phyloP scores from a whole-genome alignment of 495 filamentous ascomycete species.

The Pyrenula massariospora region DNA sequence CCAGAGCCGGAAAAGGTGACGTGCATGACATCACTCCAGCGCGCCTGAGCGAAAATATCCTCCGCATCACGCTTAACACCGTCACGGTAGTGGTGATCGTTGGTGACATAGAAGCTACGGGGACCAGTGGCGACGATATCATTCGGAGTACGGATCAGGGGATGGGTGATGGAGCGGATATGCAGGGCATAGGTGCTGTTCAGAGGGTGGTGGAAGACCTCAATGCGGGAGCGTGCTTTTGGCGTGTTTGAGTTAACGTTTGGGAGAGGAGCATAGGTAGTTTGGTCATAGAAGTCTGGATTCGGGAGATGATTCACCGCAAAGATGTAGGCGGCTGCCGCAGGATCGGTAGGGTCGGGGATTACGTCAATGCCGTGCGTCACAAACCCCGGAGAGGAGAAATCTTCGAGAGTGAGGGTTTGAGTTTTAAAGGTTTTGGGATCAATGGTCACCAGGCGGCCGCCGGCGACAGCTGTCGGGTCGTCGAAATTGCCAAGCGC shows the following conservation, averaged over 20 bases:
- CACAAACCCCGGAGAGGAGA: conserved; percentile 34
- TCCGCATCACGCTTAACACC: conserved; percentile 33
- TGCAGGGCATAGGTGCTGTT: conserved; percentile 18
- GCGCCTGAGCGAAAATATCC: conserved; percentile 17
- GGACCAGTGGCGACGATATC: conserved; percentile 40
- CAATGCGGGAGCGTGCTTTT: conserved; percentile 39
- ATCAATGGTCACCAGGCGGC: conserved; percentile 41
- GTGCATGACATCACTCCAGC: conserved; percentile 26
- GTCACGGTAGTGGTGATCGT: conserved; percentile 44
- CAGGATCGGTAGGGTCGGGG: conserved; percentile 21
- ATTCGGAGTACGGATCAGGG: conserved; percentile 45
- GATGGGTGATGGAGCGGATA: conserved; percentile 30
- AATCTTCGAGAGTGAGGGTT: conserved; percentile 42
- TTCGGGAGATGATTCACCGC: conserved; percentile 48
- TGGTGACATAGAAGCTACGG: conserved; percentile 43
- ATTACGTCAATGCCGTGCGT: conserved; percentile 53
- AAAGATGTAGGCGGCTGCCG: conserved; percentile 44
- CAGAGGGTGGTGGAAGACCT: conserved; percentile 45
- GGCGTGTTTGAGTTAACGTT: conserved; percentile 8
- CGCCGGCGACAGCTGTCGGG: conserved; percentile 22
- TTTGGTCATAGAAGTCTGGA: conserved; percentile 16
- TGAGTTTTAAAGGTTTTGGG: conserved; percentile 29
- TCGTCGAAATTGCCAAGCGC: conserved; percentile 27
- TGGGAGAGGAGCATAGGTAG: neutral
- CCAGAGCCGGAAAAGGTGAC: conserved; percentile 13